Conservation (phyloP, 495 filamentous ascomycete genomes). For the Neurospora sp. region DNA sequence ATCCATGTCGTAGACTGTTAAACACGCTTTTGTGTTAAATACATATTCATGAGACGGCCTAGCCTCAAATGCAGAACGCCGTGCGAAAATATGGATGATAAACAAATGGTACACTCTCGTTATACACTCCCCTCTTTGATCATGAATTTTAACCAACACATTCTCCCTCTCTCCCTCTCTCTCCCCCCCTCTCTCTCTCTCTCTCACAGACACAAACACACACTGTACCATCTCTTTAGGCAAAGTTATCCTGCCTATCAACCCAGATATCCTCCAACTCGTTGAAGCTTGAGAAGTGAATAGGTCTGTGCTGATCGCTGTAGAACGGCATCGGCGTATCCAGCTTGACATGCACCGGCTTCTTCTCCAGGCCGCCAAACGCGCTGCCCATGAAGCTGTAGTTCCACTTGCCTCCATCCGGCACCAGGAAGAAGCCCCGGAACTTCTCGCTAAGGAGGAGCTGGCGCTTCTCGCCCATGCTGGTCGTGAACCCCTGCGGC, state of each 20-base stretch:
- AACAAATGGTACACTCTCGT: not conserved
- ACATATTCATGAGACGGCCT: constrained; percentile 6
- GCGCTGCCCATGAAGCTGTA: constrained; percentile 94
- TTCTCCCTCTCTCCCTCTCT: not conserved
- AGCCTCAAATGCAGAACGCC: constrained; percentile 8
- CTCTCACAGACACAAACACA: not conserved
- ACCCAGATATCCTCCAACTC: constrained; percentile 88
- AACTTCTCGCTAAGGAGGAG: constrained; percentile 85
- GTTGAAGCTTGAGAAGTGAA: constrained; percentile 92
- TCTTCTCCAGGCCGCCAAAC: constrained; percentile 83
- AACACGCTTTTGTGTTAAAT: constrained; percentile 7
- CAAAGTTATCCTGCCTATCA: constrained; percentile 79
- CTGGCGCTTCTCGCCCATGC: constrained; percentile 93
- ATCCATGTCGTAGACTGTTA: not conserved
- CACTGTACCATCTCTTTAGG: constrained; percentile 32
- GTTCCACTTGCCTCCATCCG: constrained; percentile 89
- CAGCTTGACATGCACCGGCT: constrained; percentile 78
- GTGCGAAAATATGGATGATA: constrained; percentile 1
- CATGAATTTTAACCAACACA: not conserved
- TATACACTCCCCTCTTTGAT: not conserved
- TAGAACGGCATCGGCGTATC: constrained; percentile 90
- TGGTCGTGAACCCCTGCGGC: constrained; percentile 84
- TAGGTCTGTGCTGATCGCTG: constrained; percentile 79
- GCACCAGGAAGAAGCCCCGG: constrained; percentile 89
- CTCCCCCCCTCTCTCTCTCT: not conserved